Conservation (phyloP, 2,329 filamentous ascomycete genomes). For the Cladosporium sp. region DNA sequence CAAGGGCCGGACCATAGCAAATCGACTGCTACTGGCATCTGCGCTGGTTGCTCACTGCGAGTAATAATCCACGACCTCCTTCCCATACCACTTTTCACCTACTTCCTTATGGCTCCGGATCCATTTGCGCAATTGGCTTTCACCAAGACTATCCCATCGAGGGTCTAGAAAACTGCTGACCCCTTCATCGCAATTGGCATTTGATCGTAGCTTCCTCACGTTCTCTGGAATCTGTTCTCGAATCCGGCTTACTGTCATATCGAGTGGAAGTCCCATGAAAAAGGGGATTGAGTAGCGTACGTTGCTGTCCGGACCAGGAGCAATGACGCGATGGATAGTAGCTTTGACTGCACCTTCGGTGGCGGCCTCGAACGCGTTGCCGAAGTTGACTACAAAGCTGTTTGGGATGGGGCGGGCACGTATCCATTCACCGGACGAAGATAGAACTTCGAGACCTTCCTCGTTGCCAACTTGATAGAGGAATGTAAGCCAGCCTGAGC, state of each 20-base stretch:
- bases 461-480: constrained; percentile 60
- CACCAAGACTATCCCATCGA: constrained; percentile 39
- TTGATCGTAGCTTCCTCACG: constrained; percentile 27
- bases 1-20: too few relatives aligned
- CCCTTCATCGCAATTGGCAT: constrained; percentile 20
- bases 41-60: neutral
- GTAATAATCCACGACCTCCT: constrained; percentile 32
- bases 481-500: constrained; percentile 65
- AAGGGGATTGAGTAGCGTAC: constrained; percentile 40
- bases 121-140: constrained; percentile 40
- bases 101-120: constrained; percentile 39
- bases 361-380: constrained; percentile 59
- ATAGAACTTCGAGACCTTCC: constrained; percentile 54
- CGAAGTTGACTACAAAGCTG: constrained; percentile 60
- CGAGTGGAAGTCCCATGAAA: constrained; percentile 40
- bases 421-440: constrained; percentile 51
- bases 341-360: constrained; percentile 57
- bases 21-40: too few relatives aligned
- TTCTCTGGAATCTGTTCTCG: constrained; percentile 33
- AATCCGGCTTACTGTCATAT: constrained; percentile 45
- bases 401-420: constrained; percentile 49
- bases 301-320: constrained; percentile 24
- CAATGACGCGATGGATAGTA: constrained; percentile 46
- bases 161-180: constrained; percentile 33
- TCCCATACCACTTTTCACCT: constrained; percentile 40